These are phyloP conservation scores for Quercus gilva DNA, from an alignment of 306 rosid genomes.

Conservation along the genomic window DNA sequence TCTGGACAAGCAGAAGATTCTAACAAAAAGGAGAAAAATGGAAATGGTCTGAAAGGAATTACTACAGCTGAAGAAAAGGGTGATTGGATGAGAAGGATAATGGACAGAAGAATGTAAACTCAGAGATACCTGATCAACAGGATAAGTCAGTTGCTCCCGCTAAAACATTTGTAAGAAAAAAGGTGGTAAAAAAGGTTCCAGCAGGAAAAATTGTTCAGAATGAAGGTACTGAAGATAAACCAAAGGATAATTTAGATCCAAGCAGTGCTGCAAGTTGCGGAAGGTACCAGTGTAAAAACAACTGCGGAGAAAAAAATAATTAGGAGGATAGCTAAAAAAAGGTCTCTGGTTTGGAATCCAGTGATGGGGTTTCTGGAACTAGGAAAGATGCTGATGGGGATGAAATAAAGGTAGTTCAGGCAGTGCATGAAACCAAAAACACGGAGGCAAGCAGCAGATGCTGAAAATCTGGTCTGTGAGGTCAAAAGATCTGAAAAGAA, in stretches of 20 bases:
- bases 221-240: slow-evolving; percentile 45
- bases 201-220: slow-evolving; percentile 38
- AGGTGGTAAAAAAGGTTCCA: slow-evolving; percentile 33
- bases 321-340: slow-evolving; percentile 80
- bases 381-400: slow-evolving; percentile 35
- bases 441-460: slow-evolving; percentile 42
- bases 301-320: slow-evolving; percentile 73
- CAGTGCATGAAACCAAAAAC: slow-evolving; percentile 32
- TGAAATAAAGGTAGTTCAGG: slow-evolving; percentile 2
- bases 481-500: slow-evolving; percentile 36
- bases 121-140: slow-evolving; percentile 35
- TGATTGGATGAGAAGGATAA: slow-evolving; percentile 45
- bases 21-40: slow-evolving; percentile 40
- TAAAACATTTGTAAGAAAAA: slow-evolving; percentile 37
- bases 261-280: slow-evolving; percentile 29
- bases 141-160: slow-evolving; percentile 41
- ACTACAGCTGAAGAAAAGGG: slow-evolving; percentile 38
- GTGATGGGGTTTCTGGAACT: slow-evolving; percentile 34
- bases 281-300: slow-evolving; percentile 3
- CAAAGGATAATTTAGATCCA: slow-evolving; percentile 46
- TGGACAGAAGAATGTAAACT: slow-evolving; percentile 34
- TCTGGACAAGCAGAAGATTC: too few species aligned
- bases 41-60: slow-evolving; percentile 40
- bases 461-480: slow-evolving; percentile 26
- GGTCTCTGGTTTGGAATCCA: slow-evolving; percentile 43